Evolutionary conservation across 306 rosid species (phyloP), one percentile per base, ranked within the genome.

Genomic region (Medicago lupulina): DNA sequence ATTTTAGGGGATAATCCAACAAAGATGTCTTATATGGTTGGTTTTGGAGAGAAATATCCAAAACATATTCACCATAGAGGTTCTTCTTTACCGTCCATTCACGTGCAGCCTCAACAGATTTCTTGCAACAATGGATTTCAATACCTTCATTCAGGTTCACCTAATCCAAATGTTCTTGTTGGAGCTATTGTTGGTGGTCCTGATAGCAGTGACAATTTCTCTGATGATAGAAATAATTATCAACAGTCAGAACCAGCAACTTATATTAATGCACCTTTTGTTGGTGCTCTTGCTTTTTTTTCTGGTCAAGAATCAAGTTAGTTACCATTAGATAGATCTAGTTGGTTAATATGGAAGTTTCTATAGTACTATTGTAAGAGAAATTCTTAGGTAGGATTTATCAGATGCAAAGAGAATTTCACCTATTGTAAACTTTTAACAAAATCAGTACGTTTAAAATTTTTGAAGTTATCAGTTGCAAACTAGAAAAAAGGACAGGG

Each of bases 151-250:
- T 87, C 94, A 0, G 50, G 74, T 2, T 87, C 96, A 0, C 89
- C 90, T 2, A 89, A 93, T 47, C 98, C 98, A 1, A 93, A 91
- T 76, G 66, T 85, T 55, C 93, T 87, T 8, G 83, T 86, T 25
- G 98, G 98, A 31, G 96, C 97, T 64, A 74, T 93, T 0, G 91
- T 93, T 1, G 97, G 98, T n/a, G 98, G 98, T 64, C 98, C 98
- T 15, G 97, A 93, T 67, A 86, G 60, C 25, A 71, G 17, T 1
- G 97, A 93, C 77, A 85, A 69, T 21, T 93, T 89, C 67, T 70
- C 90, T 0, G 97, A 93, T 80, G 89, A 91, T 55, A 78, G 98
- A 49, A 83, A 86, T 63, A 91, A 89, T 72, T 93, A 93, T 55
- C 93, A 85, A 80, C 97, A 93, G 75, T 80, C 96, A 0, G 98